These are phyloP conservation scores for Eucalyptus virginea DNA, from an alignment of 345 rosid species.

Conservation along the genomic window DNA sequence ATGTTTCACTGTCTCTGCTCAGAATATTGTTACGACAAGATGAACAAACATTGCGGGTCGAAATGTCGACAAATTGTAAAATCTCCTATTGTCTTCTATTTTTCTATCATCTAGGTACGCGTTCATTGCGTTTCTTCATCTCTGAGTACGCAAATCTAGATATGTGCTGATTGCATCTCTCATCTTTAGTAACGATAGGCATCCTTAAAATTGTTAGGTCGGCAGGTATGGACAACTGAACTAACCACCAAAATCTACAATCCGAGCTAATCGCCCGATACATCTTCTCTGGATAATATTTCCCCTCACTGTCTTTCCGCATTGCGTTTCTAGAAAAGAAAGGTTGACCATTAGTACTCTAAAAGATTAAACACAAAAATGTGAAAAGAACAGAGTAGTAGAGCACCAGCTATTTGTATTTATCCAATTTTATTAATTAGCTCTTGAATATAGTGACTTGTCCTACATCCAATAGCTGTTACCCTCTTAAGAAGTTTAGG, in stretches of 20 bases:
- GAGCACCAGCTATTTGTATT: background rate
- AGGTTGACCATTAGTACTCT: background rate
- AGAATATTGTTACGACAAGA: background rate
- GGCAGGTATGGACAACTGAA: background rate
- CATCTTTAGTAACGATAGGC: background rate
- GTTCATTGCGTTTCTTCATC: background rate
- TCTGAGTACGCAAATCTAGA: background rate
- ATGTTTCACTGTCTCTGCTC: background rate
- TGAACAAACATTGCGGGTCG: background rate
- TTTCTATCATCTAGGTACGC: background rate
- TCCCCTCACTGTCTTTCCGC: conserved; percentile 12
- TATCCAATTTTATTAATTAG: background rate
- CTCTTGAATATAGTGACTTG: background rate
- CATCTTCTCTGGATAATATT: conserved; percentile 5
- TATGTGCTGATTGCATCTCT: background rate
- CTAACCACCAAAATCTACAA: background rate
- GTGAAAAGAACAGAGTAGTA: background rate
- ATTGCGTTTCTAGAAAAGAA: conserved; percentile 1
- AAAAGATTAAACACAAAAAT: background rate
- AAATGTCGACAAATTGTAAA: background rate
- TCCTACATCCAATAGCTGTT: background rate
- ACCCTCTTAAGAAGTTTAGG: background rate
- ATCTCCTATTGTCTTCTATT: background rate
- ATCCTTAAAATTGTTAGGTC: background rate
- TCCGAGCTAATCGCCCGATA: background rate